phyloP scores from a whole-genome alignment of 208 protist genomes.

The Leishmania guyanensis region DNA sequence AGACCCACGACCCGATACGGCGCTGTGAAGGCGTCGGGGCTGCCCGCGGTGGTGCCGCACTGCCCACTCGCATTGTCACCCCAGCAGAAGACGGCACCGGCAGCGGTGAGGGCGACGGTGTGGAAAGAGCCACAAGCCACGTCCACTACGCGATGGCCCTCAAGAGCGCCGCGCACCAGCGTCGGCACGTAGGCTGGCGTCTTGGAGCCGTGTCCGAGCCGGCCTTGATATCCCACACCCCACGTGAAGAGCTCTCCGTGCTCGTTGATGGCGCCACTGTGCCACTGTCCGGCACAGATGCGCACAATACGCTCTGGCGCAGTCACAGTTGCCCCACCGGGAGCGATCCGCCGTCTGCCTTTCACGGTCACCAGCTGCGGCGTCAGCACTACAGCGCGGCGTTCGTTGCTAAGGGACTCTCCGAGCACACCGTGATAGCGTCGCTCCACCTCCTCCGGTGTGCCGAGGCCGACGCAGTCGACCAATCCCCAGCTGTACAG shows the following conservation, averaged over 20 bases:
- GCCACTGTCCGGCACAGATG: constrained; percentile 89
- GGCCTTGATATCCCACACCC: constrained; percentile 88
- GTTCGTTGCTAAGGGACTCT: constrained; percentile 81
- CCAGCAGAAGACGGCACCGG: constrained; percentile 80
- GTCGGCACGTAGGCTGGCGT: constrained; percentile 62
- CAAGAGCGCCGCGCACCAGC: constrained; percentile 67
- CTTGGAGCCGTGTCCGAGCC: constrained; percentile 78
- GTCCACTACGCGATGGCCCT: constrained; percentile 59
- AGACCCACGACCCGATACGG: constrained; percentile 79
- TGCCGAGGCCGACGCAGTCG: constrained; percentile 82
- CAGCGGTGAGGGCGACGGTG: constrained; percentile 75
- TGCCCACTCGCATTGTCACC: constrained; percentile 86
- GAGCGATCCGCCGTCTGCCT: constrained; percentile 8
- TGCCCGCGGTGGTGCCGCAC: constrained; percentile 53
- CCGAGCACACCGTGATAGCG: constrained; percentile 44
- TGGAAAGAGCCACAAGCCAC: constrained; percentile 88
- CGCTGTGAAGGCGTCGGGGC: constrained; percentile 57
- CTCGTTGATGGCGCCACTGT: constrained; percentile 80
- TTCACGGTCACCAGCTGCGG: constrained; percentile 70
- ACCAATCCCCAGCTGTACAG: constrained; percentile 88
- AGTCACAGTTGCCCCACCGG: neutral
- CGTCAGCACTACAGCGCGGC: constrained; percentile 71
- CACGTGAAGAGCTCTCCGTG: constrained; percentile 85
- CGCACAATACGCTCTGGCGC: constrained; percentile 41
- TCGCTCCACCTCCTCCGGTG: constrained; percentile 53